A percentile compares a stretch with the other conserved stretches of the same genome.
Evolutionary conservation across 2,329 filamentous ascomycete genomes (phyloP).

Genomic region (Lecanoromycetidae sp.): DNA sequence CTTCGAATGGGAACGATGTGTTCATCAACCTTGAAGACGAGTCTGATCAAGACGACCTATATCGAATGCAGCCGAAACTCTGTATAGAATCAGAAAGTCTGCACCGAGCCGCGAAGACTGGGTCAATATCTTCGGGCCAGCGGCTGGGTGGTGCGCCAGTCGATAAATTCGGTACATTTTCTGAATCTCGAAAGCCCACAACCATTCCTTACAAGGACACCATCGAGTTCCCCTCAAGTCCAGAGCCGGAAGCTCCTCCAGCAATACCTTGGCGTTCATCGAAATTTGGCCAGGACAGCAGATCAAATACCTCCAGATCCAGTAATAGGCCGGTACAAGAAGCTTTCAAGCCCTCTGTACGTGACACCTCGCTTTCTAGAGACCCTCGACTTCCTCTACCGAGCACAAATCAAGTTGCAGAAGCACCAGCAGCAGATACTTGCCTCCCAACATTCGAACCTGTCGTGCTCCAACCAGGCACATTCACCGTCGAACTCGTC

Average conservation of each 20-base stretch:
- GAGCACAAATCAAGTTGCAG: no score
- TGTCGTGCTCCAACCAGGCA: conserved; percentile 49
- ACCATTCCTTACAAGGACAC: not conserved
- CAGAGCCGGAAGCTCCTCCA: conserved; percentile 3
- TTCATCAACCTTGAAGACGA: conserved; percentile 1
- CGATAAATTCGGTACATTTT: conserved; percentile 13
- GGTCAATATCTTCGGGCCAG: conserved; percentile 1
- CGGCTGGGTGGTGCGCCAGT: conserved; percentile 9
- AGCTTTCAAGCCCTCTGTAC: no score
- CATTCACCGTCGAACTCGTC: conserved; percentile 60
- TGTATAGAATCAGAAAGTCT: not conserved
- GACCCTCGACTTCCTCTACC: no score
- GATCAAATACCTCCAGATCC: not conserved
- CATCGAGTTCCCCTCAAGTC: conserved; percentile 17
- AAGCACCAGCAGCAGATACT: no score
- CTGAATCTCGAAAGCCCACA: not conserved
- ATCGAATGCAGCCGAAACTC: not conserved
- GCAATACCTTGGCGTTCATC: not conserved
- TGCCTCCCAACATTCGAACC: conserved; percentile 39
- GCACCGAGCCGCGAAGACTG: not conserved
- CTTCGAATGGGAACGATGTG: not conserved
- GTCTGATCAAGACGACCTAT: not conserved
- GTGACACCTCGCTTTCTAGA: no score
- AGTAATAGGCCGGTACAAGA: not conserved
- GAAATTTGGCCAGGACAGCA: not conserved